Base-by-base conservation (phyloP, 2,329 filamentous ascomycete genomes). In the Fusarium abutilonis region DNA sequence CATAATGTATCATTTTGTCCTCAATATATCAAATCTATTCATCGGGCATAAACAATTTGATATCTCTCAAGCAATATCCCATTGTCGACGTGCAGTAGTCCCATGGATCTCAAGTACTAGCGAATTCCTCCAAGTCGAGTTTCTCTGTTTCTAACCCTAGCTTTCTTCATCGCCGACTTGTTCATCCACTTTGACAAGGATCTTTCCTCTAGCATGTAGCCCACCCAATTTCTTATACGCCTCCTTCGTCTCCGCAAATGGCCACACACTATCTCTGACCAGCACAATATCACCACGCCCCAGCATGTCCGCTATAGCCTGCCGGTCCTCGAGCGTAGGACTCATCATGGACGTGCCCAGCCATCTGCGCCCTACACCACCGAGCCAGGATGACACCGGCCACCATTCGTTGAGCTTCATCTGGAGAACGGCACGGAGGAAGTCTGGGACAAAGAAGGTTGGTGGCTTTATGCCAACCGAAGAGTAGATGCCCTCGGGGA, bases 381-480 rank as follows among this genome's bases (percentile, higher is more conserved):
- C 76, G 2, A 80, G 68, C 71, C 70, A 74, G 11, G 42, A 56
- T 9, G 71, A 69, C 6, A 69, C 61, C 10, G 78, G 78, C 75
- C 73, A 76, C 57, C 73, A 71, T 29, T 70, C 70, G 49, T 80
- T 80, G 49, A 74, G 70, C 51, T 78, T 69, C 74, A 77, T 76
- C 56, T 72, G 67, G 21, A 69, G 57, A 2, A 75, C 63, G 4
- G 73, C 71, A 31, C 68, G 65, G 3, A 76, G 32, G 26, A 77
- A 72, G 39, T 70, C 67, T 1, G 68, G 56, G 6, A 74, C 60
- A 19, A 68, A 68, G 31, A 73, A 74, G 4, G 67, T 70, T 2
- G 72, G 75, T 29, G 79, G 72, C 10, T 75, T 72, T 41, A 75
- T 75, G 6, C 79, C 78, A 1, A 78, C 79, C 1, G 77, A 78